These are phyloP conservation scores for Suillus placidus DNA, from an alignment of 768 basidiomycete genomes.

Conservation along the genomic window DNA sequence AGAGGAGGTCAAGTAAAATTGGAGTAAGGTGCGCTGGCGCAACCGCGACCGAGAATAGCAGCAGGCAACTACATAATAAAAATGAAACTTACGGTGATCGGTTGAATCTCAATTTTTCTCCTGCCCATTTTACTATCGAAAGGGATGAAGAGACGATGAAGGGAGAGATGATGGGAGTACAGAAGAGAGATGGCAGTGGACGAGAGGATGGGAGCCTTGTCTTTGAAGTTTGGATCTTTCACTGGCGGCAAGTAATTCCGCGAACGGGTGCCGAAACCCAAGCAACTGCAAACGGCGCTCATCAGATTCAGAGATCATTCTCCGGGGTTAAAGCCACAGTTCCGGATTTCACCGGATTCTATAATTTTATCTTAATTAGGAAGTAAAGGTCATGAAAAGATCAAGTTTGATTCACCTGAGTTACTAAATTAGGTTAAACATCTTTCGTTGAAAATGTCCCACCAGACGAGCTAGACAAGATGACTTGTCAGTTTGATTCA, in stretches of 20 bases:
- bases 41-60: slow-evolving; percentile 26
- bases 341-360: slow-evolving; percentile 36
- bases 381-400: background rate
- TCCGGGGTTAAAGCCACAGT: slow-evolving; percentile 13
- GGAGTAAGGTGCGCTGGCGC: slow-evolving; percentile 23
- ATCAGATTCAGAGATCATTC: slow-evolving; percentile 35
- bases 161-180: slow-evolving; percentile 25
- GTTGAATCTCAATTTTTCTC: slow-evolving; percentile 82
- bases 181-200: slow-evolving; percentile 21
- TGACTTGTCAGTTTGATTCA: slow-evolving; percentile 5
- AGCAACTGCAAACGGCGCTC: slow-evolving; percentile 40
- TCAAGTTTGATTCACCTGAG: slow-evolving; percentile 18
- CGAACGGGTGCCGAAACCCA: slow-evolving; percentile 40
- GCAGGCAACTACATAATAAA: slow-evolving; percentile 11
- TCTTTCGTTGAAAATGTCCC: slow-evolving; percentile 5
- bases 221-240: slow-evolving; percentile 39
- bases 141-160: background rate
- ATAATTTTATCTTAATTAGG: background rate
- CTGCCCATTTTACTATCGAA: slow-evolving; percentile 55
- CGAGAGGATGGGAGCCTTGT: slow-evolving; percentile 36
- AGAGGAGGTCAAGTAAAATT: slow-evolving; percentile 31
- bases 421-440: slow-evolving; percentile 7
- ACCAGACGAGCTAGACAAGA: slow-evolving; percentile 3
- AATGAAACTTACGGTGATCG: slow-evolving; percentile 64
- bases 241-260: slow-evolving; percentile 40